A percentile compares a stretch with the other conserved stretches of the same genome.
Evolutionary conservation across 257 asterid genomes (phyloP).

Genomic region (Hygrophila difformis): DNA sequence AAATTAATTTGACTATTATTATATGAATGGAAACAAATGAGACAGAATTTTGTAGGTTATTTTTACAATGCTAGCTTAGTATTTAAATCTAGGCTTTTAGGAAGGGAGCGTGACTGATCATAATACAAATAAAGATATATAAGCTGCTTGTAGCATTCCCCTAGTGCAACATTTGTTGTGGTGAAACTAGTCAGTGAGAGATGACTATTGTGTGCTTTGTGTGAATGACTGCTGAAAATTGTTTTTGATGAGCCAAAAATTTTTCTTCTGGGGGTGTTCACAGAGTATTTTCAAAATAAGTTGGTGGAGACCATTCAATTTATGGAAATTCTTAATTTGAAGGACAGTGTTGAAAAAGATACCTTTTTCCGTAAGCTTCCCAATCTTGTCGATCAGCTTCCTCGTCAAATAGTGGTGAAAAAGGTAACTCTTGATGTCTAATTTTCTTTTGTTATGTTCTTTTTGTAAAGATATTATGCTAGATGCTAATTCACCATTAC

Average conservation of each 20-base stretch:
- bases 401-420: slow-evolving; percentile 88
- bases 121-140: too few relatives aligned
- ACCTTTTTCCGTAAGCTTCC: slow-evolving; percentile 96
- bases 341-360: slow-evolving; percentile 98
- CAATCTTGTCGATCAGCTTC: slow-evolving; percentile 90
- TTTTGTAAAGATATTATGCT: not conserved
- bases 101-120: too few relatives aligned
- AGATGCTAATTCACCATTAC: slow-evolving; percentile 10
- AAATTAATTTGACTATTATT: too few relatives aligned
- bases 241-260: too few relatives aligned
- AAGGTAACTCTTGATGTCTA: slow-evolving; percentile 41
- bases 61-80: too few relatives aligned
- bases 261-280: too few relatives aligned
- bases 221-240: slow-evolving; percentile 19
- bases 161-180: not conserved
- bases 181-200: too few relatives aligned
- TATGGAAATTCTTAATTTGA: slow-evolving; percentile 93
- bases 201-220: too few relatives aligned
- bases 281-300: slow-evolving; percentile 97
- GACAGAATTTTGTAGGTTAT: too few relatives aligned
- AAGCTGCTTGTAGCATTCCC: too few relatives aligned
- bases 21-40: too few relatives aligned
- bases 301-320: slow-evolving; percentile 95
- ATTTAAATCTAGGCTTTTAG: too few relatives aligned
- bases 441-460: slow-evolving; percentile 10